A percentile compares a stretch with the other conserved stretches of the same genome.
These are phyloP conservation scores for Yarrowia keelungensis DNA, from an alignment of 805 yeast genomes.

Conservation along the genomic window DNA sequence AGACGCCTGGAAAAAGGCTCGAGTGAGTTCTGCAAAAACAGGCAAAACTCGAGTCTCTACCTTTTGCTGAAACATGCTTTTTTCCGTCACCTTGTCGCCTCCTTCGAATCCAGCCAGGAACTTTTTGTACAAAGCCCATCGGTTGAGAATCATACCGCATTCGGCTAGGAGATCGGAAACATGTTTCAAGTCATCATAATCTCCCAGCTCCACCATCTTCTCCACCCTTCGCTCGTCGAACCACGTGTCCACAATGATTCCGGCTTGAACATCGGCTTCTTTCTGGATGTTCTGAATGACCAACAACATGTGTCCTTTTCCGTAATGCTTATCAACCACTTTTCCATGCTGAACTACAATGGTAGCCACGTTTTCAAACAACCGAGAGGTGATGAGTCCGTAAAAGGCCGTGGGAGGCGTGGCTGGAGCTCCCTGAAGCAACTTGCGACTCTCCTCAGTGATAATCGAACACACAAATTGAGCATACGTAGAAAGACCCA, in stretches of 20 bases:
- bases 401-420: slow-evolving; percentile 46
- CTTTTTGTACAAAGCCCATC: slow-evolving; percentile 70
- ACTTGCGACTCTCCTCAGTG: slow-evolving; percentile 73
- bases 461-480: slow-evolving; percentile 85
- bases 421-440: slow-evolving; percentile 53
- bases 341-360: slow-evolving; percentile 87
- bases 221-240: slow-evolving; percentile 66
- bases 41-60: slow-evolving; percentile 61
- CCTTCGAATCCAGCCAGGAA: slow-evolving; percentile 54
- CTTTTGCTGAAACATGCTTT: slow-evolving; percentile 64
- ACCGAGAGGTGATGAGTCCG: slow-evolving; percentile 52
- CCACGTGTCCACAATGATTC: slow-evolving; percentile 84
- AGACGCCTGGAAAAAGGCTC: slow-evolving; percentile 76
- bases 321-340: slow-evolving; percentile 77
- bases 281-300: slow-evolving; percentile 78
- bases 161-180: slow-evolving; percentile 75
- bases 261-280: slow-evolving; percentile 93
- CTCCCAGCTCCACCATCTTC: slow-evolving; percentile 19
- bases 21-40: slow-evolving; percentile 66
- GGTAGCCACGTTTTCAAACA: slow-evolving; percentile 83
- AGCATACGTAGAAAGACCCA: slow-evolving; percentile 83
- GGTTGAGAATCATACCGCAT: slow-evolving; percentile 74
- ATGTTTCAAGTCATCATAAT: slow-evolving; percentile 58
- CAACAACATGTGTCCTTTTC: slow-evolving; percentile 60
- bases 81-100: slow-evolving; percentile 56